Base-by-base conservation (phyloP, 1,139 yeast genomes). In the Magnusiomyces tetraspermus region DNA sequence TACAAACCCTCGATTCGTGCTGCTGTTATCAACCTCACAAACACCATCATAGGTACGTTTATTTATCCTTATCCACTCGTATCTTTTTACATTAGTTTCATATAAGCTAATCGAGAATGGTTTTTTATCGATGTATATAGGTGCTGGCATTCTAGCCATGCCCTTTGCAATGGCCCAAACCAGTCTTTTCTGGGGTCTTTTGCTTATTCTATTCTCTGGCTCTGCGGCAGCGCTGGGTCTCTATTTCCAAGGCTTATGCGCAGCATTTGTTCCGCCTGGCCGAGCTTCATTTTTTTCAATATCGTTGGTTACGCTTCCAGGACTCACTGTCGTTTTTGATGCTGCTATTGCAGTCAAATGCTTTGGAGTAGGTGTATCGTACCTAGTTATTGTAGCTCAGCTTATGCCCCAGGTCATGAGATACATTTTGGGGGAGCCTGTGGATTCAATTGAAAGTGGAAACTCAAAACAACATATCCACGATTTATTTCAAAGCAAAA, bases 131-230 rank as follows among this genome's bases (percentile, higher is more conserved):
- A 10, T 36, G 2, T 38, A 28, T 10, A 24, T 83, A 19, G 96
- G 97, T 2, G 96, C 98, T 0, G 98, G 98, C 0, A 77, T 92
- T 60, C 77, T 92, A 53, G 96, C 97, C n/a, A 83, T 94, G 74
- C 97, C 98, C 1, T 83, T 78, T 62, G 95, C 97, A 0, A 84
- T 86, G 67, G 76, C 81, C 53, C 80, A 90, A n/a, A 95, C 90
- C 65, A 96, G 97, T 1, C 67, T 89, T 2, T 59, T 83, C 1
- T 70, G 83, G 36, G 98, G 97, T 0, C 63, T 79, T 0, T 53
- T 77, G 11, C 76, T 89, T 49, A 77, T 89, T 15, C 23, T 83
- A 1, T 56, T 87, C 15, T 95, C 96, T 0, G 97, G 94, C 0
- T 36, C 78, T 1, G 79, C 96, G 0, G 82, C 96, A 1, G 87